phyloP scores from a whole-genome alignment of 192 early-diverging fungal species.

The Dissophora globulifera region DNA sequence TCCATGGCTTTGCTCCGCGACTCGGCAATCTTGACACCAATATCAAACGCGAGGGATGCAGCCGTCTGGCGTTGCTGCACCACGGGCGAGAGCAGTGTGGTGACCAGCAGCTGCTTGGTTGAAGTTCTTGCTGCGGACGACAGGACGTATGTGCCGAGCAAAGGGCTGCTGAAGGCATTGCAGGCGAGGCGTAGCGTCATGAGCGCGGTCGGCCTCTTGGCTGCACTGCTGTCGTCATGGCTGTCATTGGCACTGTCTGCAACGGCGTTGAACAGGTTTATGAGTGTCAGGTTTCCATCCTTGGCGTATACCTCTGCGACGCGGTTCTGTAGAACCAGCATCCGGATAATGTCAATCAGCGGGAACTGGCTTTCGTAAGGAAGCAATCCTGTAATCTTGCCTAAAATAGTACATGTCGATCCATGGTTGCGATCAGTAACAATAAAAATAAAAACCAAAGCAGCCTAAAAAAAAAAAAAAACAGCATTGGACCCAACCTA shows the following conservation, averaged over 20 bases:
- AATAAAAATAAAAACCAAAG: background rate
- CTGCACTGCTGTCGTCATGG: too few species aligned
- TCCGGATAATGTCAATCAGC: conserved; percentile 69
- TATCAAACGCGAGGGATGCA: conserved; percentile 75
- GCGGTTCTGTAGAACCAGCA: conserved; percentile 60
- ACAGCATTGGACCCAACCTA: background rate
- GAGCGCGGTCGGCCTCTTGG: too few species aligned
- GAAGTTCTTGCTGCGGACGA: conserved; percentile 60
- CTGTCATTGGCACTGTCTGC: conserved; percentile 25
- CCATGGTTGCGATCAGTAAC: background rate
- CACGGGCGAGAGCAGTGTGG: conserved; percentile 66
- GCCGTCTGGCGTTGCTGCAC: conserved; percentile 68
- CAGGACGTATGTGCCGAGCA: conserved; percentile 43
- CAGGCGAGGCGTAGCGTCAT: conserved; percentile 75
- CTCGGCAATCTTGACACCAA: conserved; percentile 62
- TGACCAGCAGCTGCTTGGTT: conserved; percentile 71
- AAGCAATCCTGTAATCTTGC: conserved; percentile 47
- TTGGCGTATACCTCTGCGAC: conserved; percentile 59
- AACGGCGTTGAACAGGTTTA: conserved; percentile 30
- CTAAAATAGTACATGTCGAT: conserved; percentile 13
- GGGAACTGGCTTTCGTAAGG: conserved; percentile 68
- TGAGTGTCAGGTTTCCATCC: conserved; percentile 49
- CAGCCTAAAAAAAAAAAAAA: conserved; percentile 4
- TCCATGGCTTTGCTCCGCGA: conserved; percentile 50
- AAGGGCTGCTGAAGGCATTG: conserved; percentile 64